Evolutionary conservation across 805 yeast species (phyloP).

Genomic region (Ascoidea asiatica): DNA sequence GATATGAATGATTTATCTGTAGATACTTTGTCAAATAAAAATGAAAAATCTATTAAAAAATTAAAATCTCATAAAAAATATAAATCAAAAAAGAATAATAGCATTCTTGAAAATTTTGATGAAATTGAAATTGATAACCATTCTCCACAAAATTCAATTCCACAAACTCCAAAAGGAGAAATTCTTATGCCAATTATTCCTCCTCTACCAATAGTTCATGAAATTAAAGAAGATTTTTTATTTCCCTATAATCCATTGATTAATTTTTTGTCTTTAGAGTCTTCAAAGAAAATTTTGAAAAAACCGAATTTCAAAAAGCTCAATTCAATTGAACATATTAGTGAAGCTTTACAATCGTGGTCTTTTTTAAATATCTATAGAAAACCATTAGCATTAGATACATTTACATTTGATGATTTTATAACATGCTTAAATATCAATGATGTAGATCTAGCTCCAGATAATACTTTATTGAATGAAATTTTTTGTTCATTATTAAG

Average conservation of each 20-base stretch:
- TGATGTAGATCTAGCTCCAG: constrained; percentile 17
- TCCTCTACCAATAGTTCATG: background rate
- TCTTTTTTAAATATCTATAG: constrained; percentile 60
- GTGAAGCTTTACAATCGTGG: constrained; percentile 57
- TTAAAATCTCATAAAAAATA: background rate
- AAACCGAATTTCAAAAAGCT: constrained; percentile 1
- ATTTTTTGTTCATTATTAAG: constrained; percentile 54
- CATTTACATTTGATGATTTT: constrained; percentile 72
- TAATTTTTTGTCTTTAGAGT: background rate
- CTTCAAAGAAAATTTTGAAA: constrained; percentile 4
- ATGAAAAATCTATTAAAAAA: background rate
- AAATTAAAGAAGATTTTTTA: too few species aligned
- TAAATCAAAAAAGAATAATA: background rate
- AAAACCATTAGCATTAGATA: constrained; percentile 48
- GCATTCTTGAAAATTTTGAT: background rate
- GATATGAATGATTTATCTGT: background rate
- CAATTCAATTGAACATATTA: constrained; percentile 9
- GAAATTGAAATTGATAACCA: background rate
- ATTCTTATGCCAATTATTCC: background rate
- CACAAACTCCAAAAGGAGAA: background rate
- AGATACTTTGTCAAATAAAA: background rate
- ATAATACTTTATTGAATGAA: constrained; percentile 46
- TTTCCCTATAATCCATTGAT: background rate
- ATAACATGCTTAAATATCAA: constrained; percentile 41
- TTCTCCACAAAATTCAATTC: background rate